Evolutionary conservation across 192 early-diverging fungal species (phyloP).

Genomic region (Entomortierella chlamydospora): DNA sequence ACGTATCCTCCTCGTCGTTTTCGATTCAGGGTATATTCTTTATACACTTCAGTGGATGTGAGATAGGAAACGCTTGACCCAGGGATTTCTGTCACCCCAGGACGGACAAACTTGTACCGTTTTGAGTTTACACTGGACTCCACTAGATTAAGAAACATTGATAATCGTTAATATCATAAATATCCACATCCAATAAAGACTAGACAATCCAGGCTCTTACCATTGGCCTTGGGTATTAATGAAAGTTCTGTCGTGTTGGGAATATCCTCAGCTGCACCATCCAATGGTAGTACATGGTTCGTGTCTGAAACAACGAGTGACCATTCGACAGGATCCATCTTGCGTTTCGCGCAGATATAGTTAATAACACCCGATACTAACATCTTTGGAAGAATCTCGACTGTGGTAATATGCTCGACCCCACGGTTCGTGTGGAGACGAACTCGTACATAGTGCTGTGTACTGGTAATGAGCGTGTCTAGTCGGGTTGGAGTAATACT

Average conservation of each 20-base stretch:
- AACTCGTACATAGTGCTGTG: constrained; percentile 65
- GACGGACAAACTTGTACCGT: constrained; percentile 18
- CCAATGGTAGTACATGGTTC: constrained; percentile 78
- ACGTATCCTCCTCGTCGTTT: constrained; percentile 85
- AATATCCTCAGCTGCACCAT: constrained; percentile 80
- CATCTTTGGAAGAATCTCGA: constrained; percentile 77
- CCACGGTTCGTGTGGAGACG: constrained; percentile 68
- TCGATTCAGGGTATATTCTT: constrained; percentile 83
- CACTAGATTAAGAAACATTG: background rate
- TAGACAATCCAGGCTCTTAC: constrained; percentile 1
- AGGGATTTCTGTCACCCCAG: constrained; percentile 36
- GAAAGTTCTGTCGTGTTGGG: constrained; percentile 73
- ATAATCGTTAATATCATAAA: too few relatives aligned
- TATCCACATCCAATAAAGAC: constrained; percentile 3
- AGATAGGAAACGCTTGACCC: constrained; percentile 49
- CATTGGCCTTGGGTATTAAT: constrained; percentile 73
- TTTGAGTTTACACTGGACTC: constrained; percentile 29
- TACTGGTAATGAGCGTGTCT: constrained; percentile 45
- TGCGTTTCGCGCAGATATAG: constrained; percentile 87
- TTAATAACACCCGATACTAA: constrained; percentile 86
- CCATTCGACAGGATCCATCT: constrained; percentile 87
- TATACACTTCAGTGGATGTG: constrained; percentile 46
- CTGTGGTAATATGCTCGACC: constrained; percentile 92
- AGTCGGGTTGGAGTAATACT: constrained; percentile 16
- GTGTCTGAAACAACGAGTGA: constrained; percentile 86